Percentiles rank a stretch among this genome's conserved stretches.
phyloP scores from a whole-genome alignment of 805 yeast species.

The Wickerhamomyces bisporus region DNA sequence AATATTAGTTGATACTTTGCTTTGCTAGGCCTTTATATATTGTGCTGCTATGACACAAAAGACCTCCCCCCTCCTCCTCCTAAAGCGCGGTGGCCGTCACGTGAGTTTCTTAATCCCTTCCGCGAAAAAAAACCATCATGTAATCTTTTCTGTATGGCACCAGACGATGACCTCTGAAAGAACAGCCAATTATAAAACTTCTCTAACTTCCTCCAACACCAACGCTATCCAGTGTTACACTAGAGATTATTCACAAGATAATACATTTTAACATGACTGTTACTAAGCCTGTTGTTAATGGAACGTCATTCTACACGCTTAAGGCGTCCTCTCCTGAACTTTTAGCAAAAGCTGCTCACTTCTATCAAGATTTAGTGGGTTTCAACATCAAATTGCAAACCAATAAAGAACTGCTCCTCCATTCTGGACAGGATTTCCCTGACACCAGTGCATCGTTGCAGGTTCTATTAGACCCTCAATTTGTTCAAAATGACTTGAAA shows the following conservation, averaged over 20 bases:
- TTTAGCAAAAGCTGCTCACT: conserved; percentile 42
- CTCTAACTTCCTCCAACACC: no score
- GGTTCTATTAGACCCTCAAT: conserved; percentile 19
- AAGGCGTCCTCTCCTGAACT: conserved; percentile 45
- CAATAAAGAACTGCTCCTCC: conserved; percentile 22
- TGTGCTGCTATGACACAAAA: no score
- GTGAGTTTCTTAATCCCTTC: background rate
- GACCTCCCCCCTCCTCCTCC: no score
- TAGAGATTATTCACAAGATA: background rate
- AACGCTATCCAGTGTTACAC: no score
- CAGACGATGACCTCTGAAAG: no score
- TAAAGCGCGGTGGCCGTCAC: no score
- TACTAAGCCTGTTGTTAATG: conserved; percentile 43
- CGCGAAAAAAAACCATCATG: background rate
- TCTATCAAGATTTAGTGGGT: conserved; percentile 48
- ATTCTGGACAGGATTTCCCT: conserved; percentile 25
- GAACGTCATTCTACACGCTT: conserved; percentile 46
- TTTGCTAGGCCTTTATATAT: no score
- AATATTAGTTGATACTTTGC: no score
- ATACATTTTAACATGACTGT: conserved; percentile 8
- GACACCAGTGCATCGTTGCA: conserved; percentile 25
- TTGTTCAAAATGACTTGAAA: conserved; percentile 21
- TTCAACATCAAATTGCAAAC: conserved; percentile 25
- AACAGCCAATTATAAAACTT: no score
- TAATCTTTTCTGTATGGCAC: background rate